phyloP scores from a whole-genome alignment of 2,329 filamentous ascomycete species.

The Colletotrichum sp. region DNA sequence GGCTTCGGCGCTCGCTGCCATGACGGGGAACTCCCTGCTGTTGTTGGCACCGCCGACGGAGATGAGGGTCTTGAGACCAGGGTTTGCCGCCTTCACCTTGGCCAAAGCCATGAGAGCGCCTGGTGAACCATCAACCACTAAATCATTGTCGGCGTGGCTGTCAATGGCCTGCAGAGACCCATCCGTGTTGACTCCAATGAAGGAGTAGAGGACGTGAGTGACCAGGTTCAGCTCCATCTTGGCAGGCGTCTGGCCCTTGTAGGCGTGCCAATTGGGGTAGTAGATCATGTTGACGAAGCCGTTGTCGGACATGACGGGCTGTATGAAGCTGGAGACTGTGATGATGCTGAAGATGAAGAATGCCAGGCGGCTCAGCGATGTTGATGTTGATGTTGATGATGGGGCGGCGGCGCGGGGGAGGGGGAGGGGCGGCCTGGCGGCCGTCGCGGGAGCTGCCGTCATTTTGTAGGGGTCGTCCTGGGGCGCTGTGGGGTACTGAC shows the following conservation, averaged over 20 bases:
- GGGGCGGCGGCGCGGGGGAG: not conserved
- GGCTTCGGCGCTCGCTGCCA: conserved; percentile 53
- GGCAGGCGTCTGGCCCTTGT: conserved; percentile 64
- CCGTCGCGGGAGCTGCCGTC: not conserved
- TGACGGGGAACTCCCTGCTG: conserved; percentile 64
- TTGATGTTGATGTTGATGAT: not conserved
- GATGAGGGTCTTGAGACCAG: conserved; percentile 62
- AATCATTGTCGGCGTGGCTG: conserved; percentile 67
- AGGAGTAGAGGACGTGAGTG: conserved; percentile 70
- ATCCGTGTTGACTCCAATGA: conserved; percentile 42
- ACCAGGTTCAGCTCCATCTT: conserved; percentile 59
- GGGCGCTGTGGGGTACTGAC: conserved; percentile 3
- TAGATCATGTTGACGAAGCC: conserved; percentile 51
- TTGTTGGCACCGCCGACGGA: conserved; percentile 70
- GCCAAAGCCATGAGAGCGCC: conserved; percentile 67
- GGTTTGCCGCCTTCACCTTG: conserved; percentile 61
- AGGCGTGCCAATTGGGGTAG: conserved; percentile 70
- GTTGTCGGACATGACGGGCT: conserved; percentile 13
- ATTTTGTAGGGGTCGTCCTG: not conserved
- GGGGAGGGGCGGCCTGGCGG: not conserved
- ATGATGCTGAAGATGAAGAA: not conserved
- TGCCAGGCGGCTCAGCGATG: not conserved
- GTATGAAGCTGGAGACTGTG: not conserved
- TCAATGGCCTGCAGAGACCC: conserved; percentile 49
- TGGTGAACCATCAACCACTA: conserved; percentile 61